A percentile compares a stretch with the other conserved stretches of the same genome.
phyloP scores from a whole-genome alignment of 306 rosid species.

The Corylus avellana region DNA sequence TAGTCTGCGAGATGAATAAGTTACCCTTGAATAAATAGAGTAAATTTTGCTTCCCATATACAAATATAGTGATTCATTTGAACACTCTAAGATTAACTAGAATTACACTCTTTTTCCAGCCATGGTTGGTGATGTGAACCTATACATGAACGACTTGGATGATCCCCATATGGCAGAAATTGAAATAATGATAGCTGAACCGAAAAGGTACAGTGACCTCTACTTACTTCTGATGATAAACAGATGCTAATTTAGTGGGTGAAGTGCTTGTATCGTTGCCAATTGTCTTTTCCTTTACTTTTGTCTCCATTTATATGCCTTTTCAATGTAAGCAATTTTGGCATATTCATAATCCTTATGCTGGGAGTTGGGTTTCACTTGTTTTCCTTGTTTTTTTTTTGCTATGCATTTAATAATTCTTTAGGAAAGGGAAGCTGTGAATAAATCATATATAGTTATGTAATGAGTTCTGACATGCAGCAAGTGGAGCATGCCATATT shows the following conservation, averaged over 20 bases:
- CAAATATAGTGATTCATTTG: not conserved
- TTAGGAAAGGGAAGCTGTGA: not conserved
- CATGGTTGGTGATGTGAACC: constrained; percentile 93
- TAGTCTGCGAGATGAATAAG: not conserved
- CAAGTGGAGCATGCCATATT: not conserved
- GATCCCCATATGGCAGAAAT: constrained; percentile 76
- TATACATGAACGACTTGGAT: constrained; percentile 80
- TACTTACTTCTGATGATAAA: constrained; percentile 20
- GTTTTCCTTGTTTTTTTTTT: not conserved
- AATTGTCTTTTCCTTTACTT: constrained; percentile 4
- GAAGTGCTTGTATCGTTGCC: constrained; percentile 5
- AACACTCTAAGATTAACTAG: constrained; percentile 22
- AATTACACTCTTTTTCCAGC: constrained; percentile 48
- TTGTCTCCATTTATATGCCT: not conserved
- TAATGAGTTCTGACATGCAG: not conserved
- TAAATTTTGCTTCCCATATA: not conserved
- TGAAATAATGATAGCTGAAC: constrained; percentile 95
- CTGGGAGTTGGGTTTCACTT: not conserved
- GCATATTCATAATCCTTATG: not conserved
- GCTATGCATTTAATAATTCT: not conserved
- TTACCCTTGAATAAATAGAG: not conserved
- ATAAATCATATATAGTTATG: not conserved
- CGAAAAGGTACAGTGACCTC: constrained; percentile 53
- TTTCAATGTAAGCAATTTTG: not conserved
- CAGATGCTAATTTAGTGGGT: constrained; percentile 8